Evolutionary conservation across 1,284 basidiomycete genomes (phyloP), one percentile per base, ranked within the genome.

Genomic region (Papiliotrema nemorosa): DNA sequence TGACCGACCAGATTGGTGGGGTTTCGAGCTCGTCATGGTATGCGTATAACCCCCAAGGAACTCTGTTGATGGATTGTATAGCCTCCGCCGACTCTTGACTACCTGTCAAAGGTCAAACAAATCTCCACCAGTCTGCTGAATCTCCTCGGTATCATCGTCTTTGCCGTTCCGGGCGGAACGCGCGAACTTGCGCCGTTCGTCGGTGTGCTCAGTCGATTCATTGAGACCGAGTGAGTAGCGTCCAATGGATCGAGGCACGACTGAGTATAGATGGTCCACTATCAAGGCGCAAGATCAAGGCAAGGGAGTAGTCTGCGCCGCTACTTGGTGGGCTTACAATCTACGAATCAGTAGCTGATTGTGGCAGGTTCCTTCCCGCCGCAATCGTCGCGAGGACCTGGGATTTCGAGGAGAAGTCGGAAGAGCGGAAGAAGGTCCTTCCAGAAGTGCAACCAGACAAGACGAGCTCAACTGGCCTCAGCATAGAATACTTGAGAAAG

Each of bases 231-330:
- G 53, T 59, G 33, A 46, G 57, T 57, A 25, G 13, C 22, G 18
- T 20, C n/a, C 27, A 10, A 25, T 10, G 21, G 24, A 14, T 16
- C 13, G 20, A 27, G 25, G 6, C 16, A 21, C 16, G 18, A 44
- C 25, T 37, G 18, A 49, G 29, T n/a, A 13, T 39, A 56, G 57
- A 27, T 60, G 58, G 58, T 31, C 5, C 4, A 43, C 49, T 6
- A 26, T 90, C 66, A 78, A 81, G 66, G 74, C 63, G 25, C 80
- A 84, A 59, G 79, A 90, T 62, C 61, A 78, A 44, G 87, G 87
- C 1, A 72, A 81, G 62, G 88, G 88, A 25, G 87, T 89, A 20
- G 83, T 90, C 31, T 89, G 87, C 67, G 85, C 85, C 43, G 84
- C 87, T 21, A 90, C 88, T 16, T 89, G 87, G 85, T 84, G 62